Percentiles rank a stretch among this genome's conserved stretches.
phyloP scores from a whole-genome alignment of 345 rosid species.

The Bretschneidera sinensis region DNA sequence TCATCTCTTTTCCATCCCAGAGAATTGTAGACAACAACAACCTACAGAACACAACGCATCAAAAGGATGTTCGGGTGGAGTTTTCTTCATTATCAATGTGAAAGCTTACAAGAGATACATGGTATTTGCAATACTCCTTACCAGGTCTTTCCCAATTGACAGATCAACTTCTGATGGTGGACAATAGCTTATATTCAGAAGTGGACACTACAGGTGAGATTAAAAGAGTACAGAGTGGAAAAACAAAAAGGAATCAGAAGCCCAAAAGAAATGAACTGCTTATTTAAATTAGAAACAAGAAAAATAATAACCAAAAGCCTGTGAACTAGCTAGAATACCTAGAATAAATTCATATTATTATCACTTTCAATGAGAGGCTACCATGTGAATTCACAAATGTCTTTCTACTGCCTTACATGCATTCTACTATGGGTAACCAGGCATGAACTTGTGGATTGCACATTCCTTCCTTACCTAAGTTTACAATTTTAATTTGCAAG shows the following conservation, averaged over 20 bases:
- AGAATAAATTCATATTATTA: no score
- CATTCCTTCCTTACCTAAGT: no score
- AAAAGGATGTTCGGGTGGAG: neutral
- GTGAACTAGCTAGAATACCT: no score
- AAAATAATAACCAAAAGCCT: no score
- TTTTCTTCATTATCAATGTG: slow-evolving; percentile 4
- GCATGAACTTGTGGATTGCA: no score
- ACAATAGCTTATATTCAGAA: slow-evolving; percentile 43
- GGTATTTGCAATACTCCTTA: slow-evolving; percentile 18
- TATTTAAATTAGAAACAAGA: no score
- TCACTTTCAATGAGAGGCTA: no score
- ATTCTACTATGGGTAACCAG: no score
- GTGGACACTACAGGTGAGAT: slow-evolving; percentile 30
- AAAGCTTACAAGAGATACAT: neutral
- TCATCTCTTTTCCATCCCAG: slow-evolving; percentile 63
- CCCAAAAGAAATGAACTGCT: neutral
- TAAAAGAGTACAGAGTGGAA: neutral
- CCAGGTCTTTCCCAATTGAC: slow-evolving; percentile 41
- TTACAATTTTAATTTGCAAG: no score
- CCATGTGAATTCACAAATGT: no score
- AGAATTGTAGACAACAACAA: slow-evolving; percentile 55
- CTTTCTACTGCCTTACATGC: no score
- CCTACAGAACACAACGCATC: slow-evolving; percentile 26
- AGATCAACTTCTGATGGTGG: slow-evolving; percentile 39
- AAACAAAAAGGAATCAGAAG: neutral